Evolutionary conservation across 345 rosid genomes (phyloP).

Genomic region (Boechera stricta): DNA sequence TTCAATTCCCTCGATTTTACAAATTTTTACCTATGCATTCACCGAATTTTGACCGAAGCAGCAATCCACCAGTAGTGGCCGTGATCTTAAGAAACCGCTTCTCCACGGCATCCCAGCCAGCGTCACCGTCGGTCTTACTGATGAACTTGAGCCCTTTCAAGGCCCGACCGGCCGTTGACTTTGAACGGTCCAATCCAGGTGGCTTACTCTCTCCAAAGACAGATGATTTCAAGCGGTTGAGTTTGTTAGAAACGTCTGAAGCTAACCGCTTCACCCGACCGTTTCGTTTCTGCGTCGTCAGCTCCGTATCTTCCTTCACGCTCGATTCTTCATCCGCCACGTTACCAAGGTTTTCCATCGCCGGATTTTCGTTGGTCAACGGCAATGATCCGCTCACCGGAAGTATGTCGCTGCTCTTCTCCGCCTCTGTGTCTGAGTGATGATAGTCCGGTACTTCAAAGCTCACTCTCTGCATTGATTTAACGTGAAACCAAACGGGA

Average conservation of each 20-base stretch:
- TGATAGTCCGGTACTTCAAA: constrained; percentile 6
- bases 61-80: constrained; percentile 51
- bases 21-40: constrained; percentile 66
- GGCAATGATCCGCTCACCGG: constrained; percentile 49
- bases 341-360: constrained; percentile 43
- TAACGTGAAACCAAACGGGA: constrained; percentile 3
- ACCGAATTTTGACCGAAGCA: constrained; percentile 59
- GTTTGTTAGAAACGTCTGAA: constrained; percentile 56
- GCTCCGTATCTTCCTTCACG: constrained; percentile 42
- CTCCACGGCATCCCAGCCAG: constrained; percentile 66
- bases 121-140: constrained; percentile 59
- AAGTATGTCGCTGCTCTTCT: constrained; percentile 44
- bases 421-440: constrained; percentile 48
- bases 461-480: constrained; percentile 20
- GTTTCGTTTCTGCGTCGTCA: constrained; percentile 46
- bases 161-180: constrained; percentile 61
- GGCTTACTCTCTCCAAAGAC: constrained; percentile 40
- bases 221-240: constrained; percentile 55
- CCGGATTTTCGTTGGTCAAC: constrained; percentile 36
- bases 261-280: constrained; percentile 49
- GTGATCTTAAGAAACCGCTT: constrained; percentile 58
- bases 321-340: constrained; percentile 22
- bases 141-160: constrained; percentile 70
- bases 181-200: constrained; percentile 52
- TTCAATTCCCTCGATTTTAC: background rate